Evolutionary conservation across 345 rosid genomes (phyloP).

Genomic region (Salix viminalis): DNA sequence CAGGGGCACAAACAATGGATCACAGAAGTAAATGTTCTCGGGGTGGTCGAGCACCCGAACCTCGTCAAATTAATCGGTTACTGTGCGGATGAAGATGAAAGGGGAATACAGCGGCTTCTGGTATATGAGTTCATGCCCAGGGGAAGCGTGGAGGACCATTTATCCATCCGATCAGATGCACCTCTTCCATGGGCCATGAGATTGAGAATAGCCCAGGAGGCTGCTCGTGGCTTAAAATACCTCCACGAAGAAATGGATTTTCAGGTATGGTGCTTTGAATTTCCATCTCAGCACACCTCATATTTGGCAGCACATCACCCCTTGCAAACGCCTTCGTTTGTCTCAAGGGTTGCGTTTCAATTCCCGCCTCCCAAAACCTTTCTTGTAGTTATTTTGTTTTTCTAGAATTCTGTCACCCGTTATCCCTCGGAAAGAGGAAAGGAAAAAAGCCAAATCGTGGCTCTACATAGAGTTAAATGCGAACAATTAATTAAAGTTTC

Average conservation of each 20-base stretch:
- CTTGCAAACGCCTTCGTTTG: background rate
- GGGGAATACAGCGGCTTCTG: constrained; percentile 85
- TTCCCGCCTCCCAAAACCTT: background rate
- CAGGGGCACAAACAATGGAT: constrained; percentile 96
- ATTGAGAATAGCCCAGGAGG: constrained; percentile 78
- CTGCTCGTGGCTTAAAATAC: constrained; percentile 82
- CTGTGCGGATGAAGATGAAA: constrained; percentile 90
- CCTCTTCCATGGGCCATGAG: constrained; percentile 84
- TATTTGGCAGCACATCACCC: background rate
- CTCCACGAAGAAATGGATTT: constrained; percentile 88
- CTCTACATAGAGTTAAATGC: background rate
- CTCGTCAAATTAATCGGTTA: constrained; percentile 83
- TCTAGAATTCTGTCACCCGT: background rate
- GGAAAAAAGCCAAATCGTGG: background rate
- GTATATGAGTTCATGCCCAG: constrained; percentile 83
- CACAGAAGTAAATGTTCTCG: constrained; percentile 87
- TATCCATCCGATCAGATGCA: constrained; percentile 41
- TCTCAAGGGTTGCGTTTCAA: background rate
- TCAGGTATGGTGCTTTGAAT: constrained; percentile 47
- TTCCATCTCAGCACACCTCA: background rate
- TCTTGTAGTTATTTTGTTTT: background rate
- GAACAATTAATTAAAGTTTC: background rate
- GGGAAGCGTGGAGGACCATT: constrained; percentile 64
- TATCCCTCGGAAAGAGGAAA: background rate
- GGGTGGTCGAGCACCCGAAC: constrained; percentile 81